Evolutionary conservation across 1,284 basidiomycete genomes (phyloP), one percentile per base, ranked within the genome.

Genomic region (Coniferiporia sulphurascens): DNA sequence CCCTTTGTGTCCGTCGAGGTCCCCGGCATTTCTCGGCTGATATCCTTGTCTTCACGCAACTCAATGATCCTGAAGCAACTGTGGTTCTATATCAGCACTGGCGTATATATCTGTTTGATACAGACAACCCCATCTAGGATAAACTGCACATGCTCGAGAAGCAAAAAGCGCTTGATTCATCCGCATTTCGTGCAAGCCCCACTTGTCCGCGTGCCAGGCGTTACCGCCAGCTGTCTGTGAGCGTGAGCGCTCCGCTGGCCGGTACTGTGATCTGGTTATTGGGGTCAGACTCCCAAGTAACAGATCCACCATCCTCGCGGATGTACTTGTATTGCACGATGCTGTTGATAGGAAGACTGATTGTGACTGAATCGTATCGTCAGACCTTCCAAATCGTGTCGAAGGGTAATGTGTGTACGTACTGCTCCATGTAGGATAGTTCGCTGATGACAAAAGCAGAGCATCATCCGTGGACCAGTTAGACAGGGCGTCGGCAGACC

Each of bases 251-350:
- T 13, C 76, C 76, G 56, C 64, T 67, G 2, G 68, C 64, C 8
- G 74, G 72, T 9, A 75, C 75, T 19, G 68, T 76, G 65, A 77
- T 66, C 56, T 62, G 58, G 57, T 70, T 72, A 67, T 79, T 78
- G n/a, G 77, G 76, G 64, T 76, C 77, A 10, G 72, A 72, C 70
- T 79, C 77, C 78, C 78, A 79, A 35, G 74, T 77, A 22, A 76
- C 69, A 22, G 61, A 62, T 12, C 63, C 66, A 46, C 68, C 65
- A 38, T 48, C 64, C 56, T 66, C 69, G 55, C 69, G 67, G 49
- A 72, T 67, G 55, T 70, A 73, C 63, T 73, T 74, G 65, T 68
- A 71, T 64, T 69, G 60, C 49, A 71, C 62, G 15, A 56, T 55
- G 4, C 64, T 66, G 27, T 55, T 62, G 4, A 67, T 67, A 2